Conservation (phyloP, 148 eudicot genomes). For the Nepenthes mirabilis region DNA sequence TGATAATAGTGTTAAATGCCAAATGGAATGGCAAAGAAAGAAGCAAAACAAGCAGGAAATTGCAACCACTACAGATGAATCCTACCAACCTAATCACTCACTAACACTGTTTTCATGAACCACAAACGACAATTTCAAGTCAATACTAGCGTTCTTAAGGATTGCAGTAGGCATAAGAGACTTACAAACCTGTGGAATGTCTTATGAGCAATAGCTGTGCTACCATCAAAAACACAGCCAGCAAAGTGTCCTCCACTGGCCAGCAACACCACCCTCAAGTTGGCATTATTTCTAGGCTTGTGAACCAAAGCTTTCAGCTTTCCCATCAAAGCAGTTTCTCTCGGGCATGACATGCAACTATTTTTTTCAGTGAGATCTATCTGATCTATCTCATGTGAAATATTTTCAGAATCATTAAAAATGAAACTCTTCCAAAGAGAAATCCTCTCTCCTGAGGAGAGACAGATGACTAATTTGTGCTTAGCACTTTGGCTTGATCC, state of each 20-base stretch:
- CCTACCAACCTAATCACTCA: no score
- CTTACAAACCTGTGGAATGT: conserved; percentile 76
- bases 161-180: neutral
- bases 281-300: conserved; percentile 56
- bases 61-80: no score
- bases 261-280: conserved; percentile 69
- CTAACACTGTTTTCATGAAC: no score
- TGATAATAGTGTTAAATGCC: no score
- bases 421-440: conserved; percentile 70
- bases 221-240: conserved; percentile 93
- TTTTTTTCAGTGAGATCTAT: conserved; percentile 16
- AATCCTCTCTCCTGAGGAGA: conserved; percentile 55
- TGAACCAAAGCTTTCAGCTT: conserved; percentile 34
- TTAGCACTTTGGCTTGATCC: conserved; percentile 21
- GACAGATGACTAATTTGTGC: conserved; percentile 44
- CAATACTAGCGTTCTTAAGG: neutral
- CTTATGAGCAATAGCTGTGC: conserved; percentile 65
- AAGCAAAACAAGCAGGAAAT: no score
- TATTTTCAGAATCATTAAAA: conserved; percentile 41
- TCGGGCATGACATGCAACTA: conserved; percentile 14
- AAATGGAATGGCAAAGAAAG: no score
- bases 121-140: neutral
- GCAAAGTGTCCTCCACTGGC: conserved; percentile 94
- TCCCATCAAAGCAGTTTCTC: conserved; percentile 45
- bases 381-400: conserved; percentile 44